Conservation (phyloP, 202 grass and related monocot genomes). For the Cymbopogon flexuosus region DNA sequence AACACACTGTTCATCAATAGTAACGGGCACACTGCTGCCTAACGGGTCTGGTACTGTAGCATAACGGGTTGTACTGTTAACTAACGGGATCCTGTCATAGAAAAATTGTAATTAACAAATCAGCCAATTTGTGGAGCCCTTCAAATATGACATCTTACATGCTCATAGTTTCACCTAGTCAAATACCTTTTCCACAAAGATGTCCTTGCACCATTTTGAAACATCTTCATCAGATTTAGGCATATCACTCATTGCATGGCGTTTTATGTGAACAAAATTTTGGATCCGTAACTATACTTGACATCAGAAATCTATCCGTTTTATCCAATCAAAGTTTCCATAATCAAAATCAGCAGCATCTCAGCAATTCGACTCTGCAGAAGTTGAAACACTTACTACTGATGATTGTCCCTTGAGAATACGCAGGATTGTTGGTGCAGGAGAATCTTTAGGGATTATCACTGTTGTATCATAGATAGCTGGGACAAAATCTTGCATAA, state of each 20-base stretch:
- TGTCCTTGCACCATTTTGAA: constrained; percentile 87
- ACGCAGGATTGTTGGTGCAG: constrained; percentile 65
- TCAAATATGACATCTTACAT: not conserved
- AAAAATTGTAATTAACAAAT: constrained; percentile 17
- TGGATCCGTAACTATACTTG: not conserved
- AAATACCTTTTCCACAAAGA: constrained; percentile 76
- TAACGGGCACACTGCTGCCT: too few species aligned
- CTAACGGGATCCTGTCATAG: constrained; percentile 54
- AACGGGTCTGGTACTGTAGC: too few species aligned
- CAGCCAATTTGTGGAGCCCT: not conserved
- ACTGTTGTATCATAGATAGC: constrained; percentile 74
- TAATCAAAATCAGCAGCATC: not conserved
- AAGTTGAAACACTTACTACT: constrained; percentile 48
- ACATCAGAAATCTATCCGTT: not conserved
- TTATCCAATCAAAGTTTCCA: not conserved
- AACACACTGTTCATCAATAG: too few species aligned
- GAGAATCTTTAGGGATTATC: constrained; percentile 64
- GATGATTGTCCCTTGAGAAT: constrained; percentile 74
- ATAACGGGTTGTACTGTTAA: too few species aligned
- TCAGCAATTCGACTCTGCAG: not conserved
- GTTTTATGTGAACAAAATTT: constrained; percentile 60
- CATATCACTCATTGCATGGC: constrained; percentile 63
- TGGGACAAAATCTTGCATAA: constrained; percentile 66
- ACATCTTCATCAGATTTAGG: constrained; percentile 85
- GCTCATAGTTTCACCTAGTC: constrained; percentile 15